Evolutionary conservation across 352 stramenopile species (phyloP).

Genomic region (Globisporangium takayamanum): DNA sequence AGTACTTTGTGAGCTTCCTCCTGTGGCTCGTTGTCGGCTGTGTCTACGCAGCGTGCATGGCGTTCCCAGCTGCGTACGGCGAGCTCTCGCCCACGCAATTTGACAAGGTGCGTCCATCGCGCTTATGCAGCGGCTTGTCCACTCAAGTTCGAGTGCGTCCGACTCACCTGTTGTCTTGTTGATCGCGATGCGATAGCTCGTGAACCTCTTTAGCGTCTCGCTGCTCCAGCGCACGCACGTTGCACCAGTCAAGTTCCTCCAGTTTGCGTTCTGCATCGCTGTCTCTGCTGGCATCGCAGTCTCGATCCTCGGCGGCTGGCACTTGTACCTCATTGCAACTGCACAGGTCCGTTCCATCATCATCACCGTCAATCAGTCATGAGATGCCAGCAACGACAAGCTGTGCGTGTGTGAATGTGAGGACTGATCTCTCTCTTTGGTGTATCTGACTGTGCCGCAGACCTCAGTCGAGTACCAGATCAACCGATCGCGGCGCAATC

Average conservation of each 20-base stretch:
- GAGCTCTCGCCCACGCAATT: constrained; percentile 47
- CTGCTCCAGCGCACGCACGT: constrained; percentile 13
- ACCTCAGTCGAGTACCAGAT: constrained; percentile 80
- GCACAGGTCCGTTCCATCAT: constrained; percentile 40
- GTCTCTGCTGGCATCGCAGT: constrained; percentile 54
- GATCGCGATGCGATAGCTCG: constrained; percentile 19
- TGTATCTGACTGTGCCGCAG: constrained; percentile 19
- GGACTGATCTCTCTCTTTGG: background rate
- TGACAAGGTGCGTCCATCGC: constrained; percentile 32
- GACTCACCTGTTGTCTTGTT: constrained; percentile 2
- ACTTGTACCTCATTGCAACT: constrained; percentile 63
- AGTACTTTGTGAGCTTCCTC: constrained; percentile 80
- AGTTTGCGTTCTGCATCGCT: constrained; percentile 68
- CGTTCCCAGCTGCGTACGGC: constrained; percentile 49
- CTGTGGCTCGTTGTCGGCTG: constrained; percentile 55
- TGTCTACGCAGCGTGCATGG: constrained; percentile 52
- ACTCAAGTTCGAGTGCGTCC: background rate
- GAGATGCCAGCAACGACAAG: background rate
- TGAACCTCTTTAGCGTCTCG: constrained; percentile 19
- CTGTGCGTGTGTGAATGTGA: background rate
- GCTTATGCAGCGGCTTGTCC: constrained; percentile 8
- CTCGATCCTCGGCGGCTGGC: constrained; percentile 57
- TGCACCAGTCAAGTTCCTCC: constrained; percentile 29
- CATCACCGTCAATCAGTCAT: no score
- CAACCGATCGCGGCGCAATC: constrained; percentile 52